Percentiles rank a stretch among this genome's conserved stretches.
These are phyloP conservation scores for Phyllosticta citriasiana DNA, from an alignment of 2,329 filamentous ascomycete genomes.

Conservation along the genomic window DNA sequence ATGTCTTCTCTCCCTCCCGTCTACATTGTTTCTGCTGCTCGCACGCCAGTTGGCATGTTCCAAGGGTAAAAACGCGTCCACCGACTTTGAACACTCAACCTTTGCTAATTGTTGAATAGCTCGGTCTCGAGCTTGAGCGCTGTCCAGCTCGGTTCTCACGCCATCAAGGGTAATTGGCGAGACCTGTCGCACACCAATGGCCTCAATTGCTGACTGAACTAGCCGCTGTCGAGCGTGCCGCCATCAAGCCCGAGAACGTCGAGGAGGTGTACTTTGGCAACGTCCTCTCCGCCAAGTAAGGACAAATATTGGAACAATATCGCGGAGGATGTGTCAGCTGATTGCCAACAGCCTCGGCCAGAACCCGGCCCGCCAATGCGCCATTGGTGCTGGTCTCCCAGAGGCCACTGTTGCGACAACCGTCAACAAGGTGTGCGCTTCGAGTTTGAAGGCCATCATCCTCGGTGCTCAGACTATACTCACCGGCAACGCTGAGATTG, in stretches of 20 bases:
- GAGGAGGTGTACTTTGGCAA: constrained; percentile 98
- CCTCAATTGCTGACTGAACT: constrained; percentile 13
- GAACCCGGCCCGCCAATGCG: constrained; percentile 91
- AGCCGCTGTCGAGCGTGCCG: constrained; percentile 75
- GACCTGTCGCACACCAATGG: constrained; percentile 11
- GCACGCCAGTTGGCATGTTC: constrained; percentile 90
- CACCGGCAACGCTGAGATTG: constrained; percentile 82
- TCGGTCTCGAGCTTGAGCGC: constrained; percentile 82
- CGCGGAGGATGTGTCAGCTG: background rate
- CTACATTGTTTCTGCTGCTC: constrained; percentile 87
- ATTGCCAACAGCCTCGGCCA: constrained; percentile 66
- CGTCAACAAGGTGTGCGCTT: constrained; percentile 98
- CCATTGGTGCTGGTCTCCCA: constrained; percentile 75
- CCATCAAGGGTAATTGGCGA: constrained; percentile 67
- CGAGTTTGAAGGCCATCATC: constrained; percentile 86
- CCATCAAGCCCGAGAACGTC: constrained; percentile 79
- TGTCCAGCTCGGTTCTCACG: constrained; percentile 75
- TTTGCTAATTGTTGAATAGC: constrained; percentile 39
- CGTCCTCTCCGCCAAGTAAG: constrained; percentile 89
- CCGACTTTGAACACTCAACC: background rate
- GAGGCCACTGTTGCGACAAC: constrained; percentile 78
- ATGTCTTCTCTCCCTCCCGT: constrained; percentile 80
- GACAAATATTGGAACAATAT: background rate
- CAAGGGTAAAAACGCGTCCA: constrained; percentile 56
- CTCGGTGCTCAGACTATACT: constrained; percentile 95